Conservation (phyloP, 106 monocot species). For the Chionographis japonica region DNA sequence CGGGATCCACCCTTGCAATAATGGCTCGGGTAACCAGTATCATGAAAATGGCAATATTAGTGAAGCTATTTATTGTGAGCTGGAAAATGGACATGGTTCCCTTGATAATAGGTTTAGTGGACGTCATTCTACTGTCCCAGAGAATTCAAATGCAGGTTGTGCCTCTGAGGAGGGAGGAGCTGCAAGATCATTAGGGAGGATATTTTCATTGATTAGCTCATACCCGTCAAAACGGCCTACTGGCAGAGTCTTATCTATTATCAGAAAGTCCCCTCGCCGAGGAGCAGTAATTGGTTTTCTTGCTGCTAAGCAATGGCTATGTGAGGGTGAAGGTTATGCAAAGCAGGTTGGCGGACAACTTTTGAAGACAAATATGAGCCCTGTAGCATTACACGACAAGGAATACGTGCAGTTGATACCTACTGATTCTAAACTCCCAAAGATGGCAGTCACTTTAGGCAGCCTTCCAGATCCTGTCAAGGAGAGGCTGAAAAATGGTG, state of each 20-base stretch:
- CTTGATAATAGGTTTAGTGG: constrained; percentile 5
- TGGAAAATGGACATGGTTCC: neutral
- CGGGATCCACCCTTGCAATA: neutral
- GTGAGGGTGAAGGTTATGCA: constrained; percentile 8
- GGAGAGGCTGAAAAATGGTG: constrained; percentile 43
- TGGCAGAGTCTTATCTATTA: constrained; percentile 70
- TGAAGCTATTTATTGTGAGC: constrained; percentile 12
- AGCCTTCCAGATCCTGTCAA: constrained; percentile 43
- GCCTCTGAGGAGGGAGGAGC: constrained; percentile 22
- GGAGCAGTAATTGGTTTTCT: constrained; percentile 74
- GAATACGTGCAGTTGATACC: constrained; percentile 47
- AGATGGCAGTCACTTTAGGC: constrained; percentile 50
- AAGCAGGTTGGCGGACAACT: constrained; percentile 14
- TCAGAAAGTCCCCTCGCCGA: constrained; percentile 63
- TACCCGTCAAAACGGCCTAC: constrained; percentile 77
- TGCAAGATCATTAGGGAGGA: constrained; percentile 43
- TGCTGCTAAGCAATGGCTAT: constrained; percentile 15
- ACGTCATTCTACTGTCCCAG: neutral
- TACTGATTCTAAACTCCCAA: constrained; percentile 65
- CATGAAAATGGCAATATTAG: constrained; percentile 1
- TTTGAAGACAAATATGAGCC: constrained; percentile 25
- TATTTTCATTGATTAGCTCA: constrained; percentile 41
- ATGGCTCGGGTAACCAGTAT: neutral
- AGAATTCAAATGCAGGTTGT: neutral
- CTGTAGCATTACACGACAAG: neutral